Percentiles rank a stretch among this genome's conserved stretches.
phyloP scores from a whole-genome alignment of 1,139 yeast genomes.

The Yamadazyma atmosphaerica region DNA sequence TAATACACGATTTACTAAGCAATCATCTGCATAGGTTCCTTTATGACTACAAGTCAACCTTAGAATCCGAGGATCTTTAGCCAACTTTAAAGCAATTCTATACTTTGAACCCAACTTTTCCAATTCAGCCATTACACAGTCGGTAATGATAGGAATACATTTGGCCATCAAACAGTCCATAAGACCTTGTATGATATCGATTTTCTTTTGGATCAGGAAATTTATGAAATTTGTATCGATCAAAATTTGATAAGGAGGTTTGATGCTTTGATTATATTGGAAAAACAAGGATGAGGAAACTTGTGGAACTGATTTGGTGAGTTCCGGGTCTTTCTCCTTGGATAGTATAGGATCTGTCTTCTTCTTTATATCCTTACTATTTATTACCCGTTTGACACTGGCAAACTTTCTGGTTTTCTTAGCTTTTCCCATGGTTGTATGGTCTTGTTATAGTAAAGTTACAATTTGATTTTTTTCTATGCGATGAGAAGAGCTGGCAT shows the following conservation, averaged over 20 bases:
- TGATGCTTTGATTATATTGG: conserved; percentile 89
- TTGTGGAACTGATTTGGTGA: conserved; percentile 85
- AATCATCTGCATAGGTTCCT: conserved; percentile 98
- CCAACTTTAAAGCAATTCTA: conserved; percentile 87
- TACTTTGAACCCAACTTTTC: conserved; percentile 94
- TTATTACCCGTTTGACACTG: conserved; percentile 78
- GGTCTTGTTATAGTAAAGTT: no score
- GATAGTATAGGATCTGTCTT: conserved; percentile 12
- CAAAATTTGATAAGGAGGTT: conserved; percentile 94
- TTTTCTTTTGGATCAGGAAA: conserved; percentile 91
- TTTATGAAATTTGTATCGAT: conserved; percentile 96
- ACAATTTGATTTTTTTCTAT: conserved; percentile 5
- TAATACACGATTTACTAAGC: conserved; percentile 86
- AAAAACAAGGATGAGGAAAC: conserved; percentile 94
- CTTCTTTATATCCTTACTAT: conserved; percentile 70
- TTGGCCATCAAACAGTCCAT: conserved; percentile 95
- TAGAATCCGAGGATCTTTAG: conserved; percentile 90
- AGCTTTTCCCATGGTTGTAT: conserved; percentile 90
- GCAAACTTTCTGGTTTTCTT: conserved; percentile 95
- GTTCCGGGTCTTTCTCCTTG: conserved; percentile 61
- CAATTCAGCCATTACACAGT: conserved; percentile 96
- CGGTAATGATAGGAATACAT: conserved; percentile 93
- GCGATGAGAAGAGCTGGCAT: conserved; percentile 7
- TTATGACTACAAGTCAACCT: conserved; percentile 86
- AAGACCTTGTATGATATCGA: conserved; percentile 90